Conservation (phyloP, 768 basidiomycete species). For the Arthromyces matolae region DNA sequence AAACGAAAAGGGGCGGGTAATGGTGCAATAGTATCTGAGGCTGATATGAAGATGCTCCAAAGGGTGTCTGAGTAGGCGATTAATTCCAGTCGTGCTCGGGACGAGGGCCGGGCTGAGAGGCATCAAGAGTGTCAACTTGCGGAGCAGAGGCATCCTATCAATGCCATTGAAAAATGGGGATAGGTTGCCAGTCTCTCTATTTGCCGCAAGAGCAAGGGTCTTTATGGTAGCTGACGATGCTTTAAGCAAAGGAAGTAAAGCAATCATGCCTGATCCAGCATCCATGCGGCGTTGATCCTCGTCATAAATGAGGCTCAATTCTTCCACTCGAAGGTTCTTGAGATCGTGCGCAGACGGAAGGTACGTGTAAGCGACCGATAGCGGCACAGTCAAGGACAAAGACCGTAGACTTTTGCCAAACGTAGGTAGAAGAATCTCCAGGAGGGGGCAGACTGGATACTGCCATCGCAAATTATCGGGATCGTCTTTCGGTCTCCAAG, state of each 20-base stretch:
- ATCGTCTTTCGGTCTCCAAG: not conserved
- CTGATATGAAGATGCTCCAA: not conserved
- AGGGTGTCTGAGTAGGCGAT: not conserved
- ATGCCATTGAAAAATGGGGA: not conserved
- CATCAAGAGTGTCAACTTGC: not conserved
- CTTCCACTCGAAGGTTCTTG: slow-evolving; percentile 1
- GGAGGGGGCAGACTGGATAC: not conserved
- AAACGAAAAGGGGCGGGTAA: too few species aligned
- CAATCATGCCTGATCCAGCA: not conserved
- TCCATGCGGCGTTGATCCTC: not conserved
- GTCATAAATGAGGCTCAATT: not conserved
- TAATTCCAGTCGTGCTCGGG: not conserved
- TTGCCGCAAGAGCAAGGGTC: not conserved
- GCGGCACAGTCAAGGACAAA: not conserved
- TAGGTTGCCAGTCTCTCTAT: not conserved
- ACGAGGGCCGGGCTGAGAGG: not conserved
- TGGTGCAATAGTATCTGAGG: not conserved
- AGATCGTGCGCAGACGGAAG: not conserved
- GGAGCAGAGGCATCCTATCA: not conserved
- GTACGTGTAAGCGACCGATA: not conserved
- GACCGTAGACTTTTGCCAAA: not conserved
- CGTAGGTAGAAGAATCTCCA: not conserved
- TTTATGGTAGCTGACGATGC: not conserved
- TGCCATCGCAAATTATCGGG: not conserved
- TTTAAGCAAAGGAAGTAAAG: not conserved